Evolutionary conservation across 2,329 filamentous ascomycete species (phyloP), one percentile per base, ranked within the genome.

Genomic region (Grosmannia penicillata): DNA sequence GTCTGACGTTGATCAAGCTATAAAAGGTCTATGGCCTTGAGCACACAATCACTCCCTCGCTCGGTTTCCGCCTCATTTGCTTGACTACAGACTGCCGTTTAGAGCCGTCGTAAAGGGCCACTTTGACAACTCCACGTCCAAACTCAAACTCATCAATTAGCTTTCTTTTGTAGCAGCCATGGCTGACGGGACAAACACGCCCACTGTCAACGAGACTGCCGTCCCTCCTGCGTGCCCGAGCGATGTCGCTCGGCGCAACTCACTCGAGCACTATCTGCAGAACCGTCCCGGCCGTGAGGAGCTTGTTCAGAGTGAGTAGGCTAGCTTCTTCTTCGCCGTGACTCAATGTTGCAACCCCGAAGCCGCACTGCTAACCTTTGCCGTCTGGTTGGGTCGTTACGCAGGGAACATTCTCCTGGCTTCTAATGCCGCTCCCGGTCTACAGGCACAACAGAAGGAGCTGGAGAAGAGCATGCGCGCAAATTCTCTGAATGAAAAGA

Each of bases 381-480:
- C 17, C 9, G 8, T 24, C 18, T n/a, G 10, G 34, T 29, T 36
- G 8, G 26, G 10, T 9, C 18, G 2, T 21, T 8, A 33, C 9
- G 8, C 49, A 89, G 82, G 78, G 49, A 93, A 94, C 60, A 94
- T 95, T 56, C 76, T 95, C 21, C 82, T 83, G 21, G 75, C 77
- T 40, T 81, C 81, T 24, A 79, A 60, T 37, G 84, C 81, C 15
- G 85, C 86, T 0, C 86, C 87, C 0, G 72, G 79, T 3, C 65
- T 95, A 38, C 77, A 80, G 53, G 84, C 79, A 40, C 75, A 85
- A 45, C 85, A 91, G 58, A 79, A 73, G 53, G 83, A 93, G 63
- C 75, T 95, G 30, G 75, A 86, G 58, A 85, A 78, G 56, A 79
- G 85, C 57, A 94, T 95, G 86, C 74, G 81, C 13, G 81, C 77